Base-by-base conservation (phyloP, 305 asterid species). In the Solanum chacoense region DNA sequence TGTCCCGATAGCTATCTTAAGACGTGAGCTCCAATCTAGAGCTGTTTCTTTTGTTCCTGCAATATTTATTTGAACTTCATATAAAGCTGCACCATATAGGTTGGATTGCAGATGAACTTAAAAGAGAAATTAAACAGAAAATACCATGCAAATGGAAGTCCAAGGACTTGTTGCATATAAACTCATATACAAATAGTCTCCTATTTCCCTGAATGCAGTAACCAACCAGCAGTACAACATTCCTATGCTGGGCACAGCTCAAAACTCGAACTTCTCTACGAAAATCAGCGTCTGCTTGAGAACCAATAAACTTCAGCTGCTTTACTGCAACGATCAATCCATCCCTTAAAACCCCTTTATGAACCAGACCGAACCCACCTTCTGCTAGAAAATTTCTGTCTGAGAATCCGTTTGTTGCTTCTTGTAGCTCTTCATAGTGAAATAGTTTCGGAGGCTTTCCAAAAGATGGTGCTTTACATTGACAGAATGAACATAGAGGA, bases 221-320 rank as follows among this genome's bases (percentile, higher is more conserved):
- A 45, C 99, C 99, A 89, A 96, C 93, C 83, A 95, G 94, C 92
- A 95, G 89, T 89, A 95, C 98, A 38, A 96, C 98, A 87, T 96
- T 95, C 90, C 95, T 94, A 80, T 96, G 99, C 92, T 95, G 99
- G 80, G 99, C 99, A 92, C 99, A 96, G 80, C 98, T 94, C 92
- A 96, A 91, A 16, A 95, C 97, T 1, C 94, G 91, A 36, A 96
- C 99, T 93, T 96, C 98, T 90, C 95, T 92, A 90, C 93, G 93
- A 92, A 96, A 96, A 93, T 96, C 99, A 87, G 93, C 93, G 55
- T 96, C 99, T 38, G 94, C 92, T 88, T 94, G 94, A 42, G 94
- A 91, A 24, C 95, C 95, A 55, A 88, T 91, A 84, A 93, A 92
- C 92, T 93, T 95, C 86, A 95, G 93, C 89, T 90, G 94, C 90